These are phyloP conservation scores for Orbilia javanica DNA, from an alignment of 2,329 filamentous ascomycete species.

Conservation along the genomic window DNA sequence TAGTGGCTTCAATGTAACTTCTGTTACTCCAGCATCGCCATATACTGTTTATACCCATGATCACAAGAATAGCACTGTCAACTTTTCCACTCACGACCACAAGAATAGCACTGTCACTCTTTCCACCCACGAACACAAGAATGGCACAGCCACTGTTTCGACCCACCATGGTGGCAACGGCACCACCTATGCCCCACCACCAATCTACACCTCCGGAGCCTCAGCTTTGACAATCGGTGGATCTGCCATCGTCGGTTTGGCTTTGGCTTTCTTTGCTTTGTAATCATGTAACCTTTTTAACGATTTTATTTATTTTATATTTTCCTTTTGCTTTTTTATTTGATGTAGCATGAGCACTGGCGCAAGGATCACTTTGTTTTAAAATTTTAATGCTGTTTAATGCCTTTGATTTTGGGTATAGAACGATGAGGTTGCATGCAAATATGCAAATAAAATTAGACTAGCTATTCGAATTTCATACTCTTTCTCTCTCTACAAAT, in stretches of 20 bases:
- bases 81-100: neutral
- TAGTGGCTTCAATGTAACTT: neutral
- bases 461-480: neutral
- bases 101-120: neutral
- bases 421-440: too few relatives aligned
- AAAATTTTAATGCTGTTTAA: neutral
- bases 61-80: too few relatives aligned
- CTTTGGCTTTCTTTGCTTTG: constrained; percentile 18
- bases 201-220: constrained; percentile 16
- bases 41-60: neutral
- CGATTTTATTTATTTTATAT: neutral
- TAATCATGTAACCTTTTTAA: too few relatives aligned
- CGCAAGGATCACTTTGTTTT: neutral
- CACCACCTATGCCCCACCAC: constrained; percentile 6
- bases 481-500: neutral
- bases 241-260: constrained; percentile 2
- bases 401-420: neutral
- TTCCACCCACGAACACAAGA: neutral
- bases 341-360: neutral
- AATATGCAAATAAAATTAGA: constrained; percentile 4
- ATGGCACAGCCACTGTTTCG: neutral
- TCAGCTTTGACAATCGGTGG: neutral
- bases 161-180: neutral
- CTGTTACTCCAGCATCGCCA: neutral
- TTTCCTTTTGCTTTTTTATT: neutral